phyloP scores from a whole-genome alignment of 2,329 filamentous ascomycete genomes.

The Calycina herbarum region DNA sequence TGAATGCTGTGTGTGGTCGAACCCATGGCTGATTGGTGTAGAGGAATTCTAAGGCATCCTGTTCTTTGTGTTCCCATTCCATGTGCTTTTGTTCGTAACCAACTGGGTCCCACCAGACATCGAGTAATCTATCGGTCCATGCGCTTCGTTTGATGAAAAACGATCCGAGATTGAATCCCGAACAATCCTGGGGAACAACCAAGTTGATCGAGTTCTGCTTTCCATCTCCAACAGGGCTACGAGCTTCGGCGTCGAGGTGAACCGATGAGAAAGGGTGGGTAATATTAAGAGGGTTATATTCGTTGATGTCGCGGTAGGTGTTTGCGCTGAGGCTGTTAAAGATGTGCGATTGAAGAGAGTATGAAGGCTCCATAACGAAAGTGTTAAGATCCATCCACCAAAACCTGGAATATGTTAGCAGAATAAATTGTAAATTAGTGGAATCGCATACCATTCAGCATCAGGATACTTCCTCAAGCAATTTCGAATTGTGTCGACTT shows the following conservation, averaged over 20 bases:
- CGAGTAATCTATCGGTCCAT: slow-evolving; percentile 89
- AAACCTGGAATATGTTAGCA: slow-evolving; percentile 66
- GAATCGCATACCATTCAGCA: slow-evolving; percentile 79
- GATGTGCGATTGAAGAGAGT: slow-evolving; percentile 86
- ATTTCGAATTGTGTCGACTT: slow-evolving; percentile 89
- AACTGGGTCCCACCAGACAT: slow-evolving; percentile 98
- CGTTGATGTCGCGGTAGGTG: slow-evolving; percentile 93
- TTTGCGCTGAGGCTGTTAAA: slow-evolving; percentile 75
- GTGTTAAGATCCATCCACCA: slow-evolving; percentile 99
- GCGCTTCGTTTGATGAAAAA: slow-evolving; percentile 85
- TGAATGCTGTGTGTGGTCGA: slow-evolving; percentile 81
- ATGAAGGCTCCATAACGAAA: slow-evolving; percentile 93
- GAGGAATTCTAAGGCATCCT: slow-evolving; percentile 90
- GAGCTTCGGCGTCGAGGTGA: slow-evolving; percentile 75
- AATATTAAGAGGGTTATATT: slow-evolving; percentile 94
- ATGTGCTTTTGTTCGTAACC: slow-evolving; percentile 98
- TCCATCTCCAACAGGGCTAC: slow-evolving; percentile 75
- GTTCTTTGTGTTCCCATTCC: slow-evolving; percentile 99
- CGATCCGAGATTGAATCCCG: slow-evolving; percentile 93
- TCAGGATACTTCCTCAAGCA: slow-evolving; percentile 91
- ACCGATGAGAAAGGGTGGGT: slow-evolving; percentile 73
- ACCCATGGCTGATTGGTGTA: slow-evolving; percentile 94
- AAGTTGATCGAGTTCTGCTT: slow-evolving; percentile 79
- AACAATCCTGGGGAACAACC: slow-evolving; percentile 88
- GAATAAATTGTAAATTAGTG: slow-evolving; percentile 7